These are phyloP conservation scores for Phoma sp. DNA, from an alignment of 2,329 filamentous ascomycete genomes.

Conservation along the genomic window DNA sequence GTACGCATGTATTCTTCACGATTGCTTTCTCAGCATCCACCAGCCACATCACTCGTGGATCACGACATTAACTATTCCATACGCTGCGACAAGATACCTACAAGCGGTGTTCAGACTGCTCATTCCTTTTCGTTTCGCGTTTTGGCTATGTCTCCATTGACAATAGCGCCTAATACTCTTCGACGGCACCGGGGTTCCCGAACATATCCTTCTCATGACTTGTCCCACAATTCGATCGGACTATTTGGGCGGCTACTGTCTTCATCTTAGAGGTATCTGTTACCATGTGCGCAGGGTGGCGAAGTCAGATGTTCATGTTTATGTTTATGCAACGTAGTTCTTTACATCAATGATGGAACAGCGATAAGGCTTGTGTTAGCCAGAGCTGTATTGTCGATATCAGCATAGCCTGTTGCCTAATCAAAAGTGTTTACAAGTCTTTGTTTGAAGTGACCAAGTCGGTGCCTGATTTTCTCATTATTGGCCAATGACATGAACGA, in stretches of 20 bases:
- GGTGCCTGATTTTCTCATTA: too few species aligned
- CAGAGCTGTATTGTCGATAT: conserved; percentile 29
- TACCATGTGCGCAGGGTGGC: conserved; percentile 31
- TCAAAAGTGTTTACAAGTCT: too few species aligned
- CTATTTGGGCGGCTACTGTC: conserved; percentile 23
- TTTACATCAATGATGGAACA: conserved; percentile 36
- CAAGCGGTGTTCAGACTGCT: background rate
- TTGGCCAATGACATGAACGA: too few species aligned
- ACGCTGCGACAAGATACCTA: conserved; percentile 11
- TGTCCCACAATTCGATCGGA: conserved; percentile 17
- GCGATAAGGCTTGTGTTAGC: conserved; percentile 25
- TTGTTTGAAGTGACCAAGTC: too few species aligned
- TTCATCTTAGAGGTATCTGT: conserved; percentile 37
- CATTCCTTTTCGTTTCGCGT: conserved; percentile 25
- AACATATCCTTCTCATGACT: conserved; percentile 31
- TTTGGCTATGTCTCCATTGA: conserved; percentile 18
- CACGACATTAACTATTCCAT: conserved; percentile 21
- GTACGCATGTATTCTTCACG: conserved; percentile 39
- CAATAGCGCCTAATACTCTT: conserved; percentile 29
- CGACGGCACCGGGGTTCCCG: conserved; percentile 21
- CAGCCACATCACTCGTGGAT: conserved; percentile 26
- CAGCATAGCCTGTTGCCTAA: conserved; percentile 25
- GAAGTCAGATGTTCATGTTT: conserved; percentile 27
- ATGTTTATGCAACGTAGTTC: conserved; percentile 29
- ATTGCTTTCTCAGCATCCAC: conserved; percentile 36